Evolutionary conservation across 805 yeast genomes (phyloP).

Genomic region (Helenozyma rhizophorensis): DNA sequence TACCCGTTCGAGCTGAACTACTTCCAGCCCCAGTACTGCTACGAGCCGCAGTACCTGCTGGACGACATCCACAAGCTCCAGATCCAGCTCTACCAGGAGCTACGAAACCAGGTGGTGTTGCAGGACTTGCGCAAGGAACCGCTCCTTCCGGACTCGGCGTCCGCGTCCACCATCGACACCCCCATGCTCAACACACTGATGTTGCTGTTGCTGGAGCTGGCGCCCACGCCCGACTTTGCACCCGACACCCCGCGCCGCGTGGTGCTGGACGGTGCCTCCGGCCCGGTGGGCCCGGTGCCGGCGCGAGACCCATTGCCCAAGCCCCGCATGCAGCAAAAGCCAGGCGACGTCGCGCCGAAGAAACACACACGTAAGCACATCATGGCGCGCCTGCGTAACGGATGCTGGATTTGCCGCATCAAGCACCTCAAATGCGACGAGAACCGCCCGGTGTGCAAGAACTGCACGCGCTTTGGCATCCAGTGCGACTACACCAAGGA

Average conservation of each 20-base stretch:
- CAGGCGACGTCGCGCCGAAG: slow-evolving; percentile 16
- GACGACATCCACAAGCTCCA: slow-evolving; percentile 5
- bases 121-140: slow-evolving; percentile 13
- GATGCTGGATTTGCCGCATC: slow-evolving; percentile 46
- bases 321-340: no score
- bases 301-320: no score
- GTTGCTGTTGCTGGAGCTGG: slow-evolving; percentile 1
- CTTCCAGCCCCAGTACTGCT: background rate
- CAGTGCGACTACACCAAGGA: slow-evolving; percentile 36
- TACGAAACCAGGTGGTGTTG: slow-evolving; percentile 8
- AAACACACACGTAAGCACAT: slow-evolving; percentile 37
- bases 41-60: no score
- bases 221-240: background rate
- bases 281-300: no score
- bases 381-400: slow-evolving; percentile 38
- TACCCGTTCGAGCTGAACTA: slow-evolving; percentile 1
- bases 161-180: slow-evolving; percentile 14
- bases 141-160: slow-evolving; percentile 15
- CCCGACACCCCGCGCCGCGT: background rate
- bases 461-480: slow-evolving; percentile 37
- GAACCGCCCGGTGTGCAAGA: slow-evolving; percentile 31
- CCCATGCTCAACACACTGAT: slow-evolving; percentile 6
- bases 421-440: slow-evolving; percentile 45
- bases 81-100: slow-evolving; percentile 8
- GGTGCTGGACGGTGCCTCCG: no score